Evolutionary conservation across 2,329 filamentous ascomycete species (phyloP), one percentile per base, ranked within the genome.

Genomic region (Fusarium pseudonygamai): DNA sequence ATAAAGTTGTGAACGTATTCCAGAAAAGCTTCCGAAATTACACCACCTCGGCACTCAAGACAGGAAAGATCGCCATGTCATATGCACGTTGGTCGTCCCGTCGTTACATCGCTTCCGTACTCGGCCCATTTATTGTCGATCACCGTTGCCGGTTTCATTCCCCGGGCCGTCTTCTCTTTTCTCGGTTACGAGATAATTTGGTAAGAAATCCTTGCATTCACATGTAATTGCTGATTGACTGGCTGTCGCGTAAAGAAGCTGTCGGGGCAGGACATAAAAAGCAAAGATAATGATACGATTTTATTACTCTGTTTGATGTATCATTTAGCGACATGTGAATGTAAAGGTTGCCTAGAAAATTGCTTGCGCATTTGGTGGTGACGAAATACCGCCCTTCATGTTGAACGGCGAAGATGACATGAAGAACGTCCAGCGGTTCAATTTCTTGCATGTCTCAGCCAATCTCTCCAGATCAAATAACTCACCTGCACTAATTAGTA

Each of bases 401-500:
- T 87, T 87, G 40, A 87, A 77, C 4, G 85, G 86, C 53, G 83
- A 79, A 26, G 84, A 86, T 3, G 83, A 82, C 26, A 89, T 77
- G 67, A 89, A 88, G 67, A 89, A 89, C 0, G 79, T 81, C 82
- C 84, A 87, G 20, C 85, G 62, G 18, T 81, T 83, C 11, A 84
- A 82, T 67, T 86, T 83, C 67, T 88, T 88, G 79, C 90, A 91
- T 4, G 81, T 86, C 82, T 86, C 78, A 18, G 79, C 78, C 50
- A 82, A 67, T 28, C 64, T 75, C 60, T 82, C 80, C 30, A 82
- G 61, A 42, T 83, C 79, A 36, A 81, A 82, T 2, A 81, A 64
- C 49, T 85, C 83, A 59, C 80, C 79, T 67, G 80, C 78, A 42
- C 22, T 5, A 1, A 10, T 72, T 67, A 71, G 62, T 15, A 3